phyloP scores from a whole-genome alignment of 345 rosid species.

The Brassica cretica region DNA sequence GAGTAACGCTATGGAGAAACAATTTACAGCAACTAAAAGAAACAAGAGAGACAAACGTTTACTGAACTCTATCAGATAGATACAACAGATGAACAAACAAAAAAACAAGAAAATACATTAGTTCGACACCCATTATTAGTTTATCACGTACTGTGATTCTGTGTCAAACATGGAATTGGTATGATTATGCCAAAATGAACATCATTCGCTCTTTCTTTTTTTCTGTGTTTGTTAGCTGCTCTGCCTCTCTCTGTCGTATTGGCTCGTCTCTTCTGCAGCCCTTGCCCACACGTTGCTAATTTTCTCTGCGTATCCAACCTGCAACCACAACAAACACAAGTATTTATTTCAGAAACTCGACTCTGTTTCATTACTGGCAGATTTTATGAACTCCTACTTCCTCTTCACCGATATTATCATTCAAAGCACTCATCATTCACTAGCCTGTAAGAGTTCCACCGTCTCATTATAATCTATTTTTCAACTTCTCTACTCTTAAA shows the following conservation, averaged over 20 bases:
- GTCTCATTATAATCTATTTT: neutral
- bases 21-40: constrained; percentile 5
- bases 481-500: neutral
- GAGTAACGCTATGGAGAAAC: neutral
- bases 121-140: constrained; percentile 20
- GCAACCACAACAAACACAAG: constrained; percentile 28
- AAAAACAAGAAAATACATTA: constrained; percentile 22
- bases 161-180: constrained; percentile 24
- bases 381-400: neutral
- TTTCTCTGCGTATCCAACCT: constrained; percentile 97
- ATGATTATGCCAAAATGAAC: neutral
- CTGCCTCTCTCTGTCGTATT: constrained; percentile 58
- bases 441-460: neutral
- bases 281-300: constrained; percentile 85
- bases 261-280: constrained; percentile 86
- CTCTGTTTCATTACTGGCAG: constrained; percentile 1
- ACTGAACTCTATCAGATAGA: constrained; percentile 24
- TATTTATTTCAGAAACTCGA: neutral
- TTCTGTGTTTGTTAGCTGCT: constrained; percentile 22
- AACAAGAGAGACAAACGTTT: neutral
- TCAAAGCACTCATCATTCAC: neutral
- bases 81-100: neutral
- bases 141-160: constrained; percentile 24
- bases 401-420: neutral
- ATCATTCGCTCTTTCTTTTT: neutral